Conservation (phyloP, 495 filamentous ascomycete genomes). For the Margaritispora aquatica region DNA sequence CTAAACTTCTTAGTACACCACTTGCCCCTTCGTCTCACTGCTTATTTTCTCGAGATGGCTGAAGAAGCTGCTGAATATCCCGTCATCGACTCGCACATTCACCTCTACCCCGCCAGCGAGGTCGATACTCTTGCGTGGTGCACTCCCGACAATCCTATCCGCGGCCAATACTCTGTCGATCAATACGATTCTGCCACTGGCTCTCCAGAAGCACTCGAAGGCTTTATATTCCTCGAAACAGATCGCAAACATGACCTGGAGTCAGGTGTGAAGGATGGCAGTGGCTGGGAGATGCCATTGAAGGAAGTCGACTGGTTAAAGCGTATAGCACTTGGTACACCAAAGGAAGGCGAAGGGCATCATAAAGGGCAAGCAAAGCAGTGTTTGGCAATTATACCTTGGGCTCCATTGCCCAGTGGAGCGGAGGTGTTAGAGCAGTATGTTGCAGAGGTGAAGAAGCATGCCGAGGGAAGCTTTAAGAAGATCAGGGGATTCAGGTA, state of each 20-base stretch:
- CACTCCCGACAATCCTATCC: slow-evolving; percentile 45
- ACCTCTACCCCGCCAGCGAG: slow-evolving; percentile 68
- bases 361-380: slow-evolving; percentile 37
- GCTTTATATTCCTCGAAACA: slow-evolving; percentile 77
- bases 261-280: slow-evolving; percentile 35
- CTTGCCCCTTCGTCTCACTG: neutral
- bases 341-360: slow-evolving; percentile 55
- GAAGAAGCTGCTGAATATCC: slow-evolving; percentile 15
- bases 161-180: slow-evolving; percentile 52
- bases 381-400: slow-evolving; percentile 66
- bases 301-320: slow-evolving; percentile 62
- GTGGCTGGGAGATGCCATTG: slow-evolving; percentile 52
- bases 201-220: slow-evolving; percentile 34
- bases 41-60: neutral
- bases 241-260: slow-evolving; percentile 61
- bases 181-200: slow-evolving; percentile 40
- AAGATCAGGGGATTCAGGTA: slow-evolving; percentile 67
- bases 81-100: slow-evolving; percentile 75
- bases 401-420: slow-evolving; percentile 70
- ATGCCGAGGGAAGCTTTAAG: slow-evolving; percentile 38
- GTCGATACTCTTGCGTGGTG: slow-evolving; percentile 60
- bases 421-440: slow-evolving; percentile 42
- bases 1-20: neutral
- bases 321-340: slow-evolving; percentile 54
- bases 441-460: slow-evolving; percentile 42